Base-by-base conservation (phyloP, 2,329 filamentous ascomycete species). In the Myotisia sp. region DNA sequence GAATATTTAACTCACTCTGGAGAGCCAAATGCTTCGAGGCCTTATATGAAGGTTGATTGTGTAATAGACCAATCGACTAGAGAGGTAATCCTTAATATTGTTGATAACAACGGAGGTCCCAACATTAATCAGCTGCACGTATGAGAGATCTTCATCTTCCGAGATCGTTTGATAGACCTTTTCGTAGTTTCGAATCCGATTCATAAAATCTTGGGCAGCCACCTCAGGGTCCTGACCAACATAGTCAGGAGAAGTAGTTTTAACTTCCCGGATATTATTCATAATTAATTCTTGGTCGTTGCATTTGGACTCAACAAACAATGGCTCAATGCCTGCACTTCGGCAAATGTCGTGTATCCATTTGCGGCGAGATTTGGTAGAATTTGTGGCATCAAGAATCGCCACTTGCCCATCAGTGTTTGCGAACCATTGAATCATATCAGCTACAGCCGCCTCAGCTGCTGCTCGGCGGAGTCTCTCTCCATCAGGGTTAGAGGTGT, bases 31-130 rank as follows among this genome's bases (percentile, higher is more conserved):
- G 3, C 85, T 92, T 37, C 90, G 75, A 12, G 87, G 87, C 44
- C 87, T 87, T 56, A 98, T 98, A 61, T 98, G 90, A 24, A 98
- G 68, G 55, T 95, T 98, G 77, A 95, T 94, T 38, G 95, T 74
- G 55, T 94, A 98, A 60, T 98, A 98, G 29, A 98, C 87, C 28
- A 98, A 78, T 38, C 90, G 78, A 56, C 84, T 93, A 56, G 94
- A 90, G 18, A 98, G 68, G 53, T 98, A 98, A 59, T 98, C 90
- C 53, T 85, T 79, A 51, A 98, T 93, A 53, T 81, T 78, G 62
- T 95, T 98, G 70, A 98, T 95, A 51, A 95, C 90, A 53, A 95
- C 86, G 52, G 92, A 84, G 46, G 83, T 83, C 39, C 90, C 86
- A 8, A 95, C 84, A 51, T 98, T 79, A 68, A 95, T 92, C 53